Evolutionary conservation across 78 protist species (phyloP).

Genomic region (Anaeramoeba flamelloides): DNA sequence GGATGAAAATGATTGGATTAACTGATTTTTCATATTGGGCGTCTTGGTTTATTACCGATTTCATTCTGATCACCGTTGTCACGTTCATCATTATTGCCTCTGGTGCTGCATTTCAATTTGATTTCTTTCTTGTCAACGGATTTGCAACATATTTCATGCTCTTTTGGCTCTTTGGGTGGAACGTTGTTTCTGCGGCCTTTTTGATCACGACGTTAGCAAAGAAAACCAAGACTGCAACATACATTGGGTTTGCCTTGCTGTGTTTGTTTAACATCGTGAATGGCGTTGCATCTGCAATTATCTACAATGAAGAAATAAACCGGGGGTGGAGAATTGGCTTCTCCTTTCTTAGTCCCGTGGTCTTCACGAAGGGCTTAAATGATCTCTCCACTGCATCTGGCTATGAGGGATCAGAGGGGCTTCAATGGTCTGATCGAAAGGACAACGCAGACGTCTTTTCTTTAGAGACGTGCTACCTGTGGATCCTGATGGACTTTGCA

Average conservation of each 20-base stretch:
- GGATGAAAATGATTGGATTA: conserved; percentile 18
- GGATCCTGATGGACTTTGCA: conserved; percentile 11
- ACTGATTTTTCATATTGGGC: conserved; percentile 12
- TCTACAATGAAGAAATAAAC: not conserved
- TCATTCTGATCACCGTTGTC: not conserved
- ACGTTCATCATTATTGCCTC: conserved; percentile 5
- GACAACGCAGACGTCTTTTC: not conserved
- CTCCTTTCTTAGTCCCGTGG: conserved; percentile 17
- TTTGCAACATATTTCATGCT: not conserved
- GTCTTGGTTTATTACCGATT: conserved; percentile 10
- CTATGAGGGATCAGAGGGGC: not conserved
- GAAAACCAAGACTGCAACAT: conserved; percentile 9
- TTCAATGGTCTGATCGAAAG: not conserved
- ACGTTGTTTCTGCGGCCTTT: conserved; percentile 7
- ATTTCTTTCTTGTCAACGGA: conserved; percentile 5
- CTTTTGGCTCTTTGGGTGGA: conserved; percentile 1
- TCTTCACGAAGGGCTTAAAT: not conserved
- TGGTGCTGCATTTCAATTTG: conserved; percentile 20
- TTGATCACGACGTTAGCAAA: conserved; percentile 11
- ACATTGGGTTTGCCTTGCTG: conserved; percentile 14
- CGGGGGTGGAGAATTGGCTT: not conserved
- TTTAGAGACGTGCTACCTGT: not conserved
- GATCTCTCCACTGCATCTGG: not conserved
- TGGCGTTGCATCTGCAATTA: not conserved
- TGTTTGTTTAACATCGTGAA: not conserved